These are phyloP conservation scores for Naganishia antarctica DNA, from an alignment of 768 basidiomycete species.

Conservation along the genomic window DNA sequence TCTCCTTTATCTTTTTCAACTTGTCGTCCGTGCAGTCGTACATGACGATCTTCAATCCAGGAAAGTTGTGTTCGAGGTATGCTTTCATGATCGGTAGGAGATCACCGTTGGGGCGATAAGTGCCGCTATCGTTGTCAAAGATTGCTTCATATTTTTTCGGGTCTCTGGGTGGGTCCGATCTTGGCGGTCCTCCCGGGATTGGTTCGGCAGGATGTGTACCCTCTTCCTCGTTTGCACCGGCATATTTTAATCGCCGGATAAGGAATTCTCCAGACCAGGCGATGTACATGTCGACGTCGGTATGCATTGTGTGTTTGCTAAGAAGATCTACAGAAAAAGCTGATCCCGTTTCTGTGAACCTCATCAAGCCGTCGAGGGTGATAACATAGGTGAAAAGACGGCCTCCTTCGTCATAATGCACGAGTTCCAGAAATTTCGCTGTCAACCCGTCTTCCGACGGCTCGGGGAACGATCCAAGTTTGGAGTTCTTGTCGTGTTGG, in stretches of 20 bases:
- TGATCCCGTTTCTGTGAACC: slow-evolving; percentile 81
- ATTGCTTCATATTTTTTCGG: slow-evolving; percentile 68
- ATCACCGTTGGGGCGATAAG: slow-evolving; percentile 67
- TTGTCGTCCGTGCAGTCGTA: slow-evolving; percentile 54
- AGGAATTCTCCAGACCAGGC: slow-evolving; percentile 53
- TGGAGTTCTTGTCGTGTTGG: slow-evolving; percentile 50
- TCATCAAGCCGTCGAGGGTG: slow-evolving; percentile 65
- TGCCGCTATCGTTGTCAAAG: slow-evolving; percentile 73
- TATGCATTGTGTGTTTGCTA: slow-evolving; percentile 79
- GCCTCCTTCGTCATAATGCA: slow-evolving; percentile 51
- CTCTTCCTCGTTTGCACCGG: slow-evolving; percentile 56
- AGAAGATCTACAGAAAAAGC: slow-evolving; percentile 82
- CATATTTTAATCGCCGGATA: slow-evolving; percentile 60
- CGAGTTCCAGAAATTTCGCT: slow-evolving; percentile 52
- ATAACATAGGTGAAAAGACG: slow-evolving; percentile 77
- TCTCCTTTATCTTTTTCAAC: slow-evolving; percentile 50
- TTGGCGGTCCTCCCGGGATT: slow-evolving; percentile 35
- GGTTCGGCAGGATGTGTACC: slow-evolving; percentile 36
- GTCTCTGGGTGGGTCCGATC: slow-evolving; percentile 40
- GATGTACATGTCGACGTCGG: slow-evolving; percentile 58
- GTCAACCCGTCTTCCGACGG: slow-evolving; percentile 36
- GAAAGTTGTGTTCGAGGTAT: slow-evolving; percentile 69
- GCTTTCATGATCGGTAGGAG: slow-evolving; percentile 61
- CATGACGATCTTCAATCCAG: slow-evolving; percentile 59
- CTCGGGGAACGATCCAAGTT: slow-evolving; percentile 47